phyloP scores from a whole-genome alignment of 331 rosid genomes.

The Malus hybrid region DNA sequence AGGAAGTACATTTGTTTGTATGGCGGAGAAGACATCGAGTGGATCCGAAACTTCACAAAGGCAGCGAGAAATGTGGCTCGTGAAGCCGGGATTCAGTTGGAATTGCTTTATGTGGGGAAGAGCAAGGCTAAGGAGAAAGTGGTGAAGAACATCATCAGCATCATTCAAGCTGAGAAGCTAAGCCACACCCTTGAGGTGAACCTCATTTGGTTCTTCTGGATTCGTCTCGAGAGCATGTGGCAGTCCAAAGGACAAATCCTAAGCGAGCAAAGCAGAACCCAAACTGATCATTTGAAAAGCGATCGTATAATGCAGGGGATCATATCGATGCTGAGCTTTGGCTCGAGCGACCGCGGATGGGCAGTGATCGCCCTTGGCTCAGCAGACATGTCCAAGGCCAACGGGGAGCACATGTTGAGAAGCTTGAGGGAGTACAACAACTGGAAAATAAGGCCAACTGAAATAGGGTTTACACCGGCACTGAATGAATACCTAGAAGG shows the following conservation, averaged over 20 bases:
- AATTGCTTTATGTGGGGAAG: slow-evolving; percentile 1
- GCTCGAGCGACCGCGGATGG: slow-evolving; percentile 9
- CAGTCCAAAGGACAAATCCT: slow-evolving; percentile 2
- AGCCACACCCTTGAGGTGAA: slow-evolving; percentile 8
- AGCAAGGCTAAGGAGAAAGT: slow-evolving; percentile 1
- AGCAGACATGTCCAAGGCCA: slow-evolving; percentile 3
- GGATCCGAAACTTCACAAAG: slow-evolving; percentile 7
- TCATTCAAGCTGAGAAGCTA: slow-evolving; percentile 1
- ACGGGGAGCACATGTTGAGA: slow-evolving; percentile 15
- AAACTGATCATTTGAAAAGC: neutral
- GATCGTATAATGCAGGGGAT: slow-evolving; percentile 6
- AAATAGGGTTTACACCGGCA: neutral
- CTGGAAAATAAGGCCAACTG: neutral
- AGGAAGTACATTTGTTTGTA: slow-evolving; percentile 6
- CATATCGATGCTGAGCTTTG: slow-evolving; percentile 16
- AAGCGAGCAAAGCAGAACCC: neutral
- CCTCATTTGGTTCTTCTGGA: slow-evolving; percentile 12
- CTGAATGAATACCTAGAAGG: neutral
- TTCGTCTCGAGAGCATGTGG: slow-evolving; percentile 14
- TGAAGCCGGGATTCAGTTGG: neutral
- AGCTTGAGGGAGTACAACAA: neutral
- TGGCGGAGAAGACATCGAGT: slow-evolving; percentile 8
- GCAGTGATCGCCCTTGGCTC: neutral
- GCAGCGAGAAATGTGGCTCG: neutral
- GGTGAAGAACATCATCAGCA: neutral